A percentile compares a stretch with the other conserved stretches of the same genome.
These are phyloP conservation scores for Ophiostoma montium DNA, from an alignment of 2,329 filamentous ascomycete genomes.

Conservation along the genomic window DNA sequence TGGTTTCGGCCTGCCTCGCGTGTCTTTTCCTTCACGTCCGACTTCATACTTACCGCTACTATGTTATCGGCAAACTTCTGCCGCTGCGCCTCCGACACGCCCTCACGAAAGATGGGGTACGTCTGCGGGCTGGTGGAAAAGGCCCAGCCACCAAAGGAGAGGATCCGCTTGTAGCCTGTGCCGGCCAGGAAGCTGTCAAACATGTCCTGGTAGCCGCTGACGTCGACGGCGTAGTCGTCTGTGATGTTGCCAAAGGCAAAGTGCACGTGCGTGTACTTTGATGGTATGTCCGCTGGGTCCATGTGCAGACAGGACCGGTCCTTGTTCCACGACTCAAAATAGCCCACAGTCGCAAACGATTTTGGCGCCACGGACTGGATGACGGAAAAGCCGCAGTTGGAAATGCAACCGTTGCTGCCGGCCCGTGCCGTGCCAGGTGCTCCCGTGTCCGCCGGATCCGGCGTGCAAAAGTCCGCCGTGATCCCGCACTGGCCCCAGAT, in stretches of 20 bases:
- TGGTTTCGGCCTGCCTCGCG: no score
- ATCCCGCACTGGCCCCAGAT: conserved; percentile 32
- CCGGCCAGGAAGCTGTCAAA: conserved; percentile 18
- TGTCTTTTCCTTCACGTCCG: no score
- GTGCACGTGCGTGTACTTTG: conserved; percentile 18
- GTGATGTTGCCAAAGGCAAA: conserved; percentile 20
- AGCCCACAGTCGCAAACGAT: conserved; percentile 16
- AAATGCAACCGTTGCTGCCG: conserved; percentile 24
- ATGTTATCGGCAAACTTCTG: no score
- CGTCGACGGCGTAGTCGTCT: conserved; percentile 13
- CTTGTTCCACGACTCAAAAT: conserved; percentile 23
- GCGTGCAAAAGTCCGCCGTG: conserved; percentile 28
- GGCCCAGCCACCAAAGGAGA: conserved; percentile 31
- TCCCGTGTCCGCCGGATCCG: conserved; percentile 1
- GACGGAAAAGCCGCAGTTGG: conserved; percentile 26
- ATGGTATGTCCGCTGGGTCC: conserved; percentile 14
- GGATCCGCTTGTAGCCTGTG: conserved; percentile 22
- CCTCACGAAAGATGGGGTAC: conserved; percentile 22
- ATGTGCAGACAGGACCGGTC: conserved; percentile 20
- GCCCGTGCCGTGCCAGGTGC: conserved; percentile 20
- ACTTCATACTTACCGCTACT: no score
- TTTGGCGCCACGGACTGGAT: conserved; percentile 8
- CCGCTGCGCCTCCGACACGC: conserved; percentile 9
- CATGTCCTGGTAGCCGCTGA: conserved; percentile 6
- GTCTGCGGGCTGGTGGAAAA: conserved; percentile 25